Evolutionary conservation across 1,284 basidiomycete species (phyloP).

Genomic region (Leccinum fuscescens): DNA sequence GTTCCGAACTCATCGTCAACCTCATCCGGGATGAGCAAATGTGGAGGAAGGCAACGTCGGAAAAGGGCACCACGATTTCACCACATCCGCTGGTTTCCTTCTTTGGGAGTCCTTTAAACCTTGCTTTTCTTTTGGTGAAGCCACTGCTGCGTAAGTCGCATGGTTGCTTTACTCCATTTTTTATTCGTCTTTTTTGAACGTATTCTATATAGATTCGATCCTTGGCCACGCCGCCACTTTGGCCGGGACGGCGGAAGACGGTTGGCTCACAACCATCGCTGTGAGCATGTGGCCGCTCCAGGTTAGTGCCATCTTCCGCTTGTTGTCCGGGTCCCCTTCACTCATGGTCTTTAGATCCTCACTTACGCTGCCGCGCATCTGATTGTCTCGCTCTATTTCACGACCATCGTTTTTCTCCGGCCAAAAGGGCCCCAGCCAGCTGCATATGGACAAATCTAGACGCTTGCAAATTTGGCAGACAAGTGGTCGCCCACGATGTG

Average conservation of each 20-base stretch:
- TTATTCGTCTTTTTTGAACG: too few relatives aligned
- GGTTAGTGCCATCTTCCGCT: constrained; percentile 1
- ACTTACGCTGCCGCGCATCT: too few relatives aligned
- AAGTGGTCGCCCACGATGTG: too few relatives aligned
- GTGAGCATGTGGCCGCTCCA: constrained; percentile 29
- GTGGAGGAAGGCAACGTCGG: constrained; percentile 27
- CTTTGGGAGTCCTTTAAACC: constrained; percentile 10
- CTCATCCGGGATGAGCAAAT: constrained; percentile 28
- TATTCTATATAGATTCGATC: constrained; percentile 30
- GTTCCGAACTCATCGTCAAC: constrained; percentile 30
- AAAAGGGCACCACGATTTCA: constrained; percentile 14
- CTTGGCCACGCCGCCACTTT: constrained; percentile 29
- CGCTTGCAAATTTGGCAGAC: too few relatives aligned
- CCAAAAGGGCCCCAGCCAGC: too few relatives aligned
- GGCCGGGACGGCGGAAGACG: constrained; percentile 2
- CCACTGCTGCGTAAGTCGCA: constrained; percentile 28
- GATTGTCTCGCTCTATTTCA: too few relatives aligned
- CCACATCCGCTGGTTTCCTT: constrained; percentile 23
- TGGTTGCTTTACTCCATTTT: too few relatives aligned
- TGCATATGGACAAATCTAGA: too few relatives aligned
- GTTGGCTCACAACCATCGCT: too few relatives aligned
- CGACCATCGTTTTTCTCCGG: too few relatives aligned
- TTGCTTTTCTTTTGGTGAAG: constrained; percentile 21
- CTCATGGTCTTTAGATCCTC: too few relatives aligned
- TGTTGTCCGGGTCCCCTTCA: too few relatives aligned